Percentiles rank a stretch among this genome's conserved stretches.
Conservation (phyloP, 441 rosid genomes). For the Isatis lusitanica region DNA sequence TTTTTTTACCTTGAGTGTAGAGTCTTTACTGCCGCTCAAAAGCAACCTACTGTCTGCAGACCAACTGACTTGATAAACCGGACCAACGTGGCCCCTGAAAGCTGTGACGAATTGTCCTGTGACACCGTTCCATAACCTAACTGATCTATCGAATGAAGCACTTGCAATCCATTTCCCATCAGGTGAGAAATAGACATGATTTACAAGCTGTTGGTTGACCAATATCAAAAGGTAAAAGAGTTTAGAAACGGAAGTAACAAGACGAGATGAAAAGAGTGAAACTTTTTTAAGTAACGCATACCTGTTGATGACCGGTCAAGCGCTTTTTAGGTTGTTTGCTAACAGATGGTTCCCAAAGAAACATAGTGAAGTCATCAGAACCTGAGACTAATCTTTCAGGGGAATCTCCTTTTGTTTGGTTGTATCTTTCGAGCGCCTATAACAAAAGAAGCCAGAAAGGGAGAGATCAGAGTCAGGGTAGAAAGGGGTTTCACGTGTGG, state of each 20-base stretch:
- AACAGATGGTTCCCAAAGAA: conserved; percentile 94
- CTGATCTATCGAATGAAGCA: conserved; percentile 96
- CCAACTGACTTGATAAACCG: conserved; percentile 98
- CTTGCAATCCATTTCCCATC: conserved; percentile 98
- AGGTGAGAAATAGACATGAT: conserved; percentile 95
- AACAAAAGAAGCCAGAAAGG: not conserved
- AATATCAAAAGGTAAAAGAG: not conserved
- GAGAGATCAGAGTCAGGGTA: conserved; percentile 20
- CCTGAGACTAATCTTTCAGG: conserved; percentile 98
- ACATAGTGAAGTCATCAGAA: conserved; percentile 97
- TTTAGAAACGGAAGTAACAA: not conserved
- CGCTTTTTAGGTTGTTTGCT: conserved; percentile 88
- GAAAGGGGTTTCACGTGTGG: not conserved
- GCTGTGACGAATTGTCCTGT: conserved; percentile 89
- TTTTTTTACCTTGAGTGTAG: conserved; percentile 78
- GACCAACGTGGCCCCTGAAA: conserved; percentile 93
- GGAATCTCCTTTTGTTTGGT: conserved; percentile 74
- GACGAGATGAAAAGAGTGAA: not conserved
- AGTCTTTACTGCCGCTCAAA: conserved; percentile 96
- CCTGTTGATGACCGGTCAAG: conserved; percentile 97
- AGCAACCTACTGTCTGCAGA: conserved; percentile 98
- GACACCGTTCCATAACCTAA: conserved; percentile 90
- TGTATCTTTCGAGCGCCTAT: conserved; percentile 81
- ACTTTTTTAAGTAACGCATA: conserved; percentile 17
- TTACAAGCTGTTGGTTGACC: conserved; percentile 68